phyloP scores from a whole-genome alignment of 192 early-diverging fungal species.

The Mortierella antarctica region DNA sequence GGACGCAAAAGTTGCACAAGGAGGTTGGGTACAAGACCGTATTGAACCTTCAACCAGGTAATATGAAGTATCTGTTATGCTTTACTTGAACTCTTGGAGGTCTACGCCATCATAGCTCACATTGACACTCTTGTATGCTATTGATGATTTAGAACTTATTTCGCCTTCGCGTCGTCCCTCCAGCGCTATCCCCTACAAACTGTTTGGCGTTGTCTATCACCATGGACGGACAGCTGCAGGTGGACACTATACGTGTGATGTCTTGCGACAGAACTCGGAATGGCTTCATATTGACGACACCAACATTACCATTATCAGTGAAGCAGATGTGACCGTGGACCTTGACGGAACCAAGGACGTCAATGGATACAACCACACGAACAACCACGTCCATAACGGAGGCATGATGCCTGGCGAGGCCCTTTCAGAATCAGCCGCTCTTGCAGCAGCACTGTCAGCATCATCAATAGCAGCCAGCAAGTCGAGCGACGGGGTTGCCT shows the following conservation, averaged over 20 bases:
- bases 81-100: neutral
- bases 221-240: slow-evolving; percentile 88
- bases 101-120: neutral
- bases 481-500: slow-evolving; percentile 72
- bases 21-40: slow-evolving; percentile 76
- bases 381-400: slow-evolving; percentile 18
- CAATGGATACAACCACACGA: neutral
- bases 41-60: slow-evolving; percentile 74
- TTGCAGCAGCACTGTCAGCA: slow-evolving; percentile 40
- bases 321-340: slow-evolving; percentile 67
- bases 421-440: slow-evolving; percentile 37
- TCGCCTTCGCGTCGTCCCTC: slow-evolving; percentile 64
- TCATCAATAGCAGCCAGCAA: slow-evolving; percentile 39
- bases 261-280: slow-evolving; percentile 72
- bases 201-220: slow-evolving; percentile 95
- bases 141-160: slow-evolving; percentile 62
- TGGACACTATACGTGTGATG: slow-evolving; percentile 98
- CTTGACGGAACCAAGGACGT: slow-evolving; percentile 3
- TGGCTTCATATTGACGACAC: slow-evolving; percentile 97
- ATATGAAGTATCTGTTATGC: slow-evolving; percentile 5
- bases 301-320: slow-evolving; percentile 68
- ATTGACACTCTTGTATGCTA: neutral
- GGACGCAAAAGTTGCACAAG: slow-evolving; percentile 88
- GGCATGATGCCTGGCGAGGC: slow-evolving; percentile 15
- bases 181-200: slow-evolving; percentile 68